These are phyloP conservation scores for Lepidium aucheri DNA, from an alignment of 345 rosid species.

Conservation along the genomic window DNA sequence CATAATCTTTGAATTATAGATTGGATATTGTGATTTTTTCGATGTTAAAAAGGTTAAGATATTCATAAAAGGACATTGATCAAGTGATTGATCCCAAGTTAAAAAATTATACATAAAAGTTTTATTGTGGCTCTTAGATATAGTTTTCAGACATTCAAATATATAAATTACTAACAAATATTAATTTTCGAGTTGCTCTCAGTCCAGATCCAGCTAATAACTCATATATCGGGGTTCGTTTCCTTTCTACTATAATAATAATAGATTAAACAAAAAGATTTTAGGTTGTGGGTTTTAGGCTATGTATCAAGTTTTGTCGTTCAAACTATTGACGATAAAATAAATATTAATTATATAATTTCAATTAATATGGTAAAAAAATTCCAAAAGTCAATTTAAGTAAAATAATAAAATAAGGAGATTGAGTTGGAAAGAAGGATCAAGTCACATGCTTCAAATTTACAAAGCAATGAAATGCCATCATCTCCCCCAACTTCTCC, in stretches of 20 bases:
- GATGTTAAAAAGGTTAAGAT: no score
- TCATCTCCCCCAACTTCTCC: constrained; percentile 26
- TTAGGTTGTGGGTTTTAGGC: no score
- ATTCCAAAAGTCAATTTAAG: background rate
- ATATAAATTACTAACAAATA: background rate
- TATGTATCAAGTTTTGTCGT: no score
- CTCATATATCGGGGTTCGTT: no score
- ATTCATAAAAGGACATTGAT: background rate
- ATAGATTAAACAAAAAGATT: no score
- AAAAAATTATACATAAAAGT: background rate
- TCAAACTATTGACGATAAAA: no score
- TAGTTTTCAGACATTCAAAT: background rate
- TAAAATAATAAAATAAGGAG: background rate
- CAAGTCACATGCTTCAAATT: constrained; percentile 27
- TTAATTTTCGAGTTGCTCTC: no score
- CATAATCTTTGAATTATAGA: no score
- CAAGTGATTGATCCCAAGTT: background rate
- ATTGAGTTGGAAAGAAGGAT: constrained; percentile 30
- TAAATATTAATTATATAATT: background rate
- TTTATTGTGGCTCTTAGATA: background rate
- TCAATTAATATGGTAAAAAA: background rate
- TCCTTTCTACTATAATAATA: no score
- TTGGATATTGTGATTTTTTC: no score
- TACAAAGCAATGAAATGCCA: constrained; percentile 28
- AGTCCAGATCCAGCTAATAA: no score